Base-by-base conservation (phyloP, 192 early-diverging fungal species). In the Dimargaris verticillata region DNA sequence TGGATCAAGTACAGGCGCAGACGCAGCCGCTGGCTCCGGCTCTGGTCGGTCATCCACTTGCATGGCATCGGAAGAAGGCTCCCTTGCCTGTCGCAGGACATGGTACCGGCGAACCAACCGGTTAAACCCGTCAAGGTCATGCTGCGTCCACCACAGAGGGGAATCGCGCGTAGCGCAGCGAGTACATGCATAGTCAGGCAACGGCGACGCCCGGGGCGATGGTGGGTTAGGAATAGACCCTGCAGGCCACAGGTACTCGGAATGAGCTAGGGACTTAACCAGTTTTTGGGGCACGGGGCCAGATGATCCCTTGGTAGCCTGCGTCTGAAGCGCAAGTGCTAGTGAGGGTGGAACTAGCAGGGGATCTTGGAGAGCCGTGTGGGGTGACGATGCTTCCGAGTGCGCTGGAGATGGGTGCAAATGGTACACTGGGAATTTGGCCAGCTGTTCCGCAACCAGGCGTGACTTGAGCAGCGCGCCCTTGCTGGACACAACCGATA, bases 231-330 rank as follows among this genome's bases (percentile, higher is more conserved):
- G 57, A 43, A 59, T 59, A 0, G 57, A 6, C 0, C 12, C 18
- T 5, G 25, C 25, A 38, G 57, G 57, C 57, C 57, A 59, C 14
- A 59, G 26, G 41, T 59, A 59, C n/a, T 59, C 57, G 2, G 33
- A 13, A 25, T 24, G 38, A 18, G 26, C 28, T 6, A 59, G 25
- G 17, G 38, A 18, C 33, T 20, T 25, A 5, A 18, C 41, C 18
- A 44, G 5, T 12, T 44, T 41, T 13, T 3, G 33, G 38, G 57
- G 17, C 13, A 22, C 57, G 10, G 33, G 57, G 38, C 38, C 38
- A 12, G 25, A n/a, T 12, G 10, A 5, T 2, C 12, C 20, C 6
- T 52, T 33, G 38, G 5, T 10, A n/a, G 33, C 38, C 57, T 20
- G 57, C 15, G 57, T 38, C 1, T 42, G 18, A 4, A 59, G 33